phyloP scores from a whole-genome alignment of 768 basidiomycete species.

The Auricularia cornea region DNA sequence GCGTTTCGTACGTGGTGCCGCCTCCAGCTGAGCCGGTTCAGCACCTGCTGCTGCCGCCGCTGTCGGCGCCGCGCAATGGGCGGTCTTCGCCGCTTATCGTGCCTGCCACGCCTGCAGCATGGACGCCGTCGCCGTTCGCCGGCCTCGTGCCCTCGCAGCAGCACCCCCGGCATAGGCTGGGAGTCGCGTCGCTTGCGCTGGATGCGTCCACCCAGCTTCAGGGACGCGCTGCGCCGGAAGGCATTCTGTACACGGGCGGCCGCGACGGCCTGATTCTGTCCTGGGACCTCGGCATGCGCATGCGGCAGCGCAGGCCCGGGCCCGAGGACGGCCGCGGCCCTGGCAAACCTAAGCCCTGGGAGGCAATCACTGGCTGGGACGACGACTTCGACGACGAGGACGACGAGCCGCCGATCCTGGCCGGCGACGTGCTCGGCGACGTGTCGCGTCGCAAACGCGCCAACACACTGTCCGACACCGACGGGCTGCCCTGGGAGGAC shows the following conservation, averaged over 20 bases:
- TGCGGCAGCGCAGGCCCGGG: constrained; percentile 34
- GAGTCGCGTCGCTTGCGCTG: constrained; percentile 78
- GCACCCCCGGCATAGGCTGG: constrained; percentile 80
- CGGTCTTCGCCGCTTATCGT: constrained; percentile 60
- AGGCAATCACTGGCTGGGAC: constrained; percentile 76
- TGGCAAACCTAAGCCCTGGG: constrained; percentile 48
- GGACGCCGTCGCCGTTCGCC: constrained; percentile 10
- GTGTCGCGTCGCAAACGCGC: constrained; percentile 24
- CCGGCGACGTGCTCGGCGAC: constrained; percentile 72
- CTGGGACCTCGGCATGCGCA: constrained; percentile 73
- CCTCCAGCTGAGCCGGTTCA: constrained; percentile 55
- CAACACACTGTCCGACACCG: constrained; percentile 4
- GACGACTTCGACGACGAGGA: constrained; percentile 56
- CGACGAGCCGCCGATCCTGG: constrained; percentile 48
- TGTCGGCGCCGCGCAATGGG: constrained; percentile 56
- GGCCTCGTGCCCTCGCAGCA: constrained; percentile 10
- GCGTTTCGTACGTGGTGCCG: constrained; percentile 86
- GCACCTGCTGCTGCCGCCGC: constrained; percentile 61
- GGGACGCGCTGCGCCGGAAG: constrained; percentile 62
- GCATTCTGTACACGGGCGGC: constrained; percentile 85
- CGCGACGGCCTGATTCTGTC: constrained; percentile 81
- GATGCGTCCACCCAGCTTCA: constrained; percentile 72
- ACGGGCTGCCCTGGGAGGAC: constrained; percentile 51
- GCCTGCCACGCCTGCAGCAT: constrained; percentile 16
- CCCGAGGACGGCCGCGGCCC: constrained; percentile 19